These are phyloP conservation scores for Batrachochytrium dendrobatidis DNA, from an alignment of 371 early-diverging fungal genomes.

Conservation along the genomic window DNA sequence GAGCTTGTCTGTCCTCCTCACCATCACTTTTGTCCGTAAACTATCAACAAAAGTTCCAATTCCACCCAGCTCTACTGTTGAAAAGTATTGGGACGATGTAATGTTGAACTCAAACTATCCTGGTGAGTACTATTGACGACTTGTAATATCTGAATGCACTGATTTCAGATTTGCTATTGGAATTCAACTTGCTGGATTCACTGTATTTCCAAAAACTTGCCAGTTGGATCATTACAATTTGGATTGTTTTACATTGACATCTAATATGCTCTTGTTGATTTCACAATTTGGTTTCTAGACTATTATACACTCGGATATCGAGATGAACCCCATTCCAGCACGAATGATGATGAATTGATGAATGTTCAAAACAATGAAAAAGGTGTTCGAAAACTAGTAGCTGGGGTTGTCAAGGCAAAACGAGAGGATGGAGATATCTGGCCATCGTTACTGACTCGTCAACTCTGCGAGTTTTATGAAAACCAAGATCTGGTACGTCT, in stretches of 20 bases:
- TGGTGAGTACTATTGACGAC: slow-evolving; percentile 14
- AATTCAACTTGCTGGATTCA: too few species aligned
- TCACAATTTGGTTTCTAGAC: too few species aligned
- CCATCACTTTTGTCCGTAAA: too few species aligned
- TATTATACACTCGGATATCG: background rate
- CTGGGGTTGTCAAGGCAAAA: slow-evolving; percentile 31
- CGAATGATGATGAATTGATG: slow-evolving; percentile 15
- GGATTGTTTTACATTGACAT: too few species aligned
- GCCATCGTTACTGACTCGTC: slow-evolving; percentile 48
- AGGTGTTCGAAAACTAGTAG: slow-evolving; percentile 33
- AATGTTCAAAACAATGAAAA: slow-evolving; percentile 22
- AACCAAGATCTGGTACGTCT: slow-evolving; percentile 36
- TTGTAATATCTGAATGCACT: too few species aligned
- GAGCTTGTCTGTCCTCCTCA: too few species aligned
- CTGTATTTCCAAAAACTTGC: too few species aligned
- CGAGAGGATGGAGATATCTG: slow-evolving; percentile 45
- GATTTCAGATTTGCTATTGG: too few species aligned
- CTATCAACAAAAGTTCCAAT: too few species aligned
- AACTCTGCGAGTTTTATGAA: slow-evolving; percentile 58
- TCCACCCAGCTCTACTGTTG: slow-evolving; percentile 24
- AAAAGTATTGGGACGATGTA: slow-evolving; percentile 47
- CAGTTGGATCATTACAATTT: too few species aligned
- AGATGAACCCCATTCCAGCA: background rate
- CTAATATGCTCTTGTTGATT: too few species aligned
- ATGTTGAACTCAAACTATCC: slow-evolving; percentile 39